Conservation (phyloP, 176 grass and related monocot species). For the Musa troglodytarum region DNA sequence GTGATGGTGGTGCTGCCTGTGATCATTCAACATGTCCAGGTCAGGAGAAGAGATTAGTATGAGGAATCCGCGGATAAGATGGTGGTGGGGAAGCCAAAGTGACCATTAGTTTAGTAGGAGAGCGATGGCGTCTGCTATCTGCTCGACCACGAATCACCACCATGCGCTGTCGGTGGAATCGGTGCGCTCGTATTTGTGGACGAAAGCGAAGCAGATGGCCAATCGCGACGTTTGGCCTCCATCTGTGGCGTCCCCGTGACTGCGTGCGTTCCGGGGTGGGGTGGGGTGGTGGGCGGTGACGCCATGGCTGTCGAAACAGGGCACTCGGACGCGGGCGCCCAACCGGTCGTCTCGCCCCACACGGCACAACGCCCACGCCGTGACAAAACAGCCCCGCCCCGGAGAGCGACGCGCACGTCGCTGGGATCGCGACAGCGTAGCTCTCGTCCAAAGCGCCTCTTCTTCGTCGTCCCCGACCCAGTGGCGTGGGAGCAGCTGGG, state of each 20-base stretch:
- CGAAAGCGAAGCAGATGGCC: background rate
- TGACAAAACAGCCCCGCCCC: background rate
- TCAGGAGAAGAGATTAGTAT: background rate
- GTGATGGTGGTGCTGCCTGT: conserved; percentile 11
- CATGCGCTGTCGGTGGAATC: background rate
- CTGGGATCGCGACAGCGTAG: background rate
- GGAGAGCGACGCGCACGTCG: background rate
- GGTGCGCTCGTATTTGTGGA: background rate
- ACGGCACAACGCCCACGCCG: background rate
- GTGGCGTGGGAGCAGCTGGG: background rate
- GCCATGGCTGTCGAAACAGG: conserved; percentile 23
- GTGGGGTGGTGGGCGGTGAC: conserved; percentile 15
- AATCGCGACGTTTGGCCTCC: background rate
- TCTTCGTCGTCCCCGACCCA: background rate
- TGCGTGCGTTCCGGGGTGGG: background rate
- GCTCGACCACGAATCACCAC: background rate
- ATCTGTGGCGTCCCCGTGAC: background rate
- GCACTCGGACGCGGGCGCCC: background rate
- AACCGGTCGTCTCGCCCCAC: background rate
- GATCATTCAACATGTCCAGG: conserved; percentile 32
- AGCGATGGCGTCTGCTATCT: background rate
- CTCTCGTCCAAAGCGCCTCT: too few species aligned
- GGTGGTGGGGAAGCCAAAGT: background rate
- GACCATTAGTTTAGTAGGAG: background rate
- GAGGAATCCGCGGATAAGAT: background rate